Base-by-base conservation (phyloP, 2,329 filamentous ascomycete species). In the Bipolaris oryzae region DNA sequence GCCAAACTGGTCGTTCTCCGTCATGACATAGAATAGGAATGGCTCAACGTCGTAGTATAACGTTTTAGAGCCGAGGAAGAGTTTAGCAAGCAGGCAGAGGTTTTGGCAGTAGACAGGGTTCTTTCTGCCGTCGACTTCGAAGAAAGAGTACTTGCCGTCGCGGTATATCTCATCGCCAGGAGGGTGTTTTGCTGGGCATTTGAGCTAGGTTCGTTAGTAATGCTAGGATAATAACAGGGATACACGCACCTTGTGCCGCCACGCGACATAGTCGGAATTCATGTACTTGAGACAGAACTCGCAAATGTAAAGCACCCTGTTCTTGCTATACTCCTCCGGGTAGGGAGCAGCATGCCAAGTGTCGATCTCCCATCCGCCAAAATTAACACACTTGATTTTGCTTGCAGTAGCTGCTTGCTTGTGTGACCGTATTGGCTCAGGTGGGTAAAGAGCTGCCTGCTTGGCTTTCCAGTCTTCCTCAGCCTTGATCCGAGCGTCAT, bases 201-300 rank as follows among this genome's bases (percentile, higher is more conserved):
- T 99, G 68, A 83, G 77, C 77, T 79, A 48, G 7, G 2, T 5
- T 13, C 38, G 59, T 78, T 54, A 77, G 71, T 46, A 48, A 35
- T 25, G 18, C 5, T 18, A 33, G 15, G n/a, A 15, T 34, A 41
- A 23, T 3, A 7, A 18, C 6, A 2, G 7, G 16, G 21, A 9
- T n/a, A 11, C 10, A 41, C 67, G 55, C 70, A 78, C 77, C 79
- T 98, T 98, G 78, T 99, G 95, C 50, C 95, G 87, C 92, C 94
- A 98, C 13, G 95, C 94, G 25, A 99, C 95, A 70, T 96, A 98
- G 74, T 97, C 94, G 16, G 95, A 98, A 76, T 96, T 96, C 92
- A 99, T 97, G 79, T 99, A 99, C 78, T 98, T 99, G 58, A 99
- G 82, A 74, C 95, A 99, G 76, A 98, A 99, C 76, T 99, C 96